Conservation (phyloP, 1,284 basidiomycete species). For the Cerioporus squamosus region DNA sequence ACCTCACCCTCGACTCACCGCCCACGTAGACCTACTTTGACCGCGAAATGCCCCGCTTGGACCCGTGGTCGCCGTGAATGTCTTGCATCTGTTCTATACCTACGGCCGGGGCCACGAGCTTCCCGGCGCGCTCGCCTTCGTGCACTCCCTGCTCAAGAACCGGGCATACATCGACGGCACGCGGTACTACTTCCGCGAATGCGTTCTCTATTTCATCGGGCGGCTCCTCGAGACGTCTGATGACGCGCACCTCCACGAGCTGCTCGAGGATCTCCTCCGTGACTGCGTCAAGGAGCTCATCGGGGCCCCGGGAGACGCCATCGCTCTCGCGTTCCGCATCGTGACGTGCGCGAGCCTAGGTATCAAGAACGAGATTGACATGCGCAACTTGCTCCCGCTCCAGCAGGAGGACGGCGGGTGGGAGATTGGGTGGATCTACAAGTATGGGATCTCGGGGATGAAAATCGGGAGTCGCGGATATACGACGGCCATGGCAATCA, state of each 20-base stretch:
- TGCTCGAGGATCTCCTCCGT: slow-evolving; percentile 41
- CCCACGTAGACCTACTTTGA: slow-evolving; percentile 50
- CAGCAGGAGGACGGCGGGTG: slow-evolving; percentile 49
- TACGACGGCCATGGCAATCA: slow-evolving; percentile 42
- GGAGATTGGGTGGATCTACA: slow-evolving; percentile 48
- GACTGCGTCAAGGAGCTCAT: slow-evolving; percentile 49
- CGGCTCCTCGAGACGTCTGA: slow-evolving; percentile 43
- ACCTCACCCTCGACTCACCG: background rate
- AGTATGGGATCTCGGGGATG: slow-evolving; percentile 43
- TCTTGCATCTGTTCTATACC: slow-evolving; percentile 48
- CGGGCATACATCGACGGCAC: slow-evolving; percentile 54
- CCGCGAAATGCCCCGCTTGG: slow-evolving; percentile 22
- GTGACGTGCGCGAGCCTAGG: slow-evolving; percentile 35
- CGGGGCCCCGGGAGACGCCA: slow-evolving; percentile 46
- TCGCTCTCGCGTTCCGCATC: slow-evolving; percentile 45
- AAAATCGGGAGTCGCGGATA: slow-evolving; percentile 49
- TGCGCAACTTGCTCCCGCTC: slow-evolving; percentile 41
- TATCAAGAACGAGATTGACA: slow-evolving; percentile 39
- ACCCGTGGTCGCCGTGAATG: slow-evolving; percentile 54
- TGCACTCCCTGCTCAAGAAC: slow-evolving; percentile 47
- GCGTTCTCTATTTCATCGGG: slow-evolving; percentile 51
- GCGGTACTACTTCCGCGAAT: slow-evolving; percentile 53
- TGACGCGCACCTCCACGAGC: slow-evolving; percentile 38
- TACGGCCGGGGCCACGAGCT: slow-evolving; percentile 50
- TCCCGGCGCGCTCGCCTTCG: slow-evolving; percentile 46